Base-by-base conservation (phyloP, 164 flowering plant species). In the Sextonia rubra region DNA sequence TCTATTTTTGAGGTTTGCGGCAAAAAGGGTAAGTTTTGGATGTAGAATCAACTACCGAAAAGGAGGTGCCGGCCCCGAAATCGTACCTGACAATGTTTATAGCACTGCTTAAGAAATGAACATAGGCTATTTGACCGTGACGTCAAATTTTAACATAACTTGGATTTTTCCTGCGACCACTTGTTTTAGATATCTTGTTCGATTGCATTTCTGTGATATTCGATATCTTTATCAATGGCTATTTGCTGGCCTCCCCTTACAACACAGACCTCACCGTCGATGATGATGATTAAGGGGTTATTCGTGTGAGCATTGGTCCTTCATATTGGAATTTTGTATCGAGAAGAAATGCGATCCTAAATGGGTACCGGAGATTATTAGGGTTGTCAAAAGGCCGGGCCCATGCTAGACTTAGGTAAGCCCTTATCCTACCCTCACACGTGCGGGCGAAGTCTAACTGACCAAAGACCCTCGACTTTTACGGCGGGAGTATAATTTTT, bases 201-300 rank as follows among this genome's bases (percentile, higher is more conserved):
- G 98, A 63, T 82, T 88, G 79, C 98, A 93, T 83, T 90, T 93
- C 75, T 90, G 95, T 73, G 98, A 93, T 74, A 80, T 93, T 93
- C 81, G 68, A 87, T 78, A 89, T 93, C 60, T 93, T 80, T 64
- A 83, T 93, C 71, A 85, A 91, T 27, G 86, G 75, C 3, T 75
- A 77, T 61, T 58, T 72, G 23, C 87, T 90, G 23, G 87, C 92
- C 12, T 75, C 90, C 20, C 97, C 98, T 49, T 75, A 77, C 58
- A 91, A 89, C 75, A 64, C 76, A 1, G 98, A 93, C 75, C 81
- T 85, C 69, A 86, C 89, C 47, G 89, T 80, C 8, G 81, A 82
- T 37, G 74, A 85, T 3, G 85, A 77, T 66, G 61, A 68, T 66
- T 73, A 81, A 0, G 86, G 85, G 24, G n/a, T 12, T 1, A 17